Percentiles rank a stretch among this genome's conserved stretches.
Conservation (phyloP, 768 basidiomycete genomes). For the Trametes gibbosa region DNA sequence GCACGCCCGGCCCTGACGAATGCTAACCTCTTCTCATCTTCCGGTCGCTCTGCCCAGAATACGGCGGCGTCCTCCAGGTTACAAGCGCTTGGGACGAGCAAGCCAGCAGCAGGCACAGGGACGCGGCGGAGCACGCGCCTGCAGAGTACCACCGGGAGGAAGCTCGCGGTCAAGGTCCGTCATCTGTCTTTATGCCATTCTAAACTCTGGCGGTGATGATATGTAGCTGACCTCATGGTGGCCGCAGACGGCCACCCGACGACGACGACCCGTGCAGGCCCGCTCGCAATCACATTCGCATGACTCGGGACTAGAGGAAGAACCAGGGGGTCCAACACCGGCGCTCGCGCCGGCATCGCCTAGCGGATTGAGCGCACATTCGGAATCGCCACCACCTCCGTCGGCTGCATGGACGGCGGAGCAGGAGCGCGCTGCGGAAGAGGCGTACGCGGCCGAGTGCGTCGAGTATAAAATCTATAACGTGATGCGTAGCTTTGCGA, state of each 20-base stretch:
- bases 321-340: constrained; percentile 44
- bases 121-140: constrained; percentile 76
- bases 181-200: neutral
- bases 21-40: constrained; percentile 87
- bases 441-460: constrained; percentile 64
- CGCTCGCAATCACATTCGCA: constrained; percentile 48
- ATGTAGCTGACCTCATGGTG: neutral
- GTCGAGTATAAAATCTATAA: constrained; percentile 85
- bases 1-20: constrained; percentile 83
- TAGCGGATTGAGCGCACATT: constrained; percentile 34
- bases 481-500: constrained; percentile 77
- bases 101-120: constrained; percentile 40
- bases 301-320: constrained; percentile 75
- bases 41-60: constrained; percentile 76
- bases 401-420: constrained; percentile 61
- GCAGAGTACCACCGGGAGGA: constrained; percentile 52
- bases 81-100: constrained; percentile 34
- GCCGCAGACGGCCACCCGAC: constrained; percentile 40
- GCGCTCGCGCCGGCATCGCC: constrained; percentile 54
- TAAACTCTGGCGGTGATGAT: neutral
- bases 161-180: constrained; percentile 54
- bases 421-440: constrained; percentile 71
- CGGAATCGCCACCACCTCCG: constrained; percentile 56
- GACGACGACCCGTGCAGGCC: constrained; percentile 51
- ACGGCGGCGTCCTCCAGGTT: constrained; percentile 59